Evolutionary conservation across 192 early-diverging fungal genomes (phyloP).

Genomic region (Dimargaris xerosporica): DNA sequence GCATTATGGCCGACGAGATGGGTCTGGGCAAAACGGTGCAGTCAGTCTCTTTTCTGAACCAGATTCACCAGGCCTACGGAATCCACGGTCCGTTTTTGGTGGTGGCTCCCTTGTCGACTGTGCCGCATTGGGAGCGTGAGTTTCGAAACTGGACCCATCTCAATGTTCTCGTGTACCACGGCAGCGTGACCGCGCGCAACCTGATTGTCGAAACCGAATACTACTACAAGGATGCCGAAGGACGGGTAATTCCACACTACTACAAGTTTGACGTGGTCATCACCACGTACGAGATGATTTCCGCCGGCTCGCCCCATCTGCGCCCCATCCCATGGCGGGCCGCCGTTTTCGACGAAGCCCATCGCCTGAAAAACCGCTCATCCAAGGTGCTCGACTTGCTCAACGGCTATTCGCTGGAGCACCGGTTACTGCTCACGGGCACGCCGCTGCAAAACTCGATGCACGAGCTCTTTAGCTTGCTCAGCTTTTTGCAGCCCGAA

Average conservation of each 20-base stretch:
- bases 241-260: conserved; percentile 26
- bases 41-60: conserved; percentile 44
- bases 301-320: conserved; percentile 44
- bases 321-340: conserved; percentile 54
- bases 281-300: conserved; percentile 29
- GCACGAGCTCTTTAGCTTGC: conserved; percentile 65
- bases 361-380: conserved; percentile 70
- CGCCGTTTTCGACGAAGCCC: conserved; percentile 72
- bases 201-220: conserved; percentile 73
- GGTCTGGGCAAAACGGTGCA: conserved; percentile 54
- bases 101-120: conserved; percentile 59
- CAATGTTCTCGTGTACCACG: conserved; percentile 62
- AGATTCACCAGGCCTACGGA: conserved; percentile 41
- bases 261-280: conserved; percentile 48
- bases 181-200: conserved; percentile 47
- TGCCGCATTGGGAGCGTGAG: conserved; percentile 68
- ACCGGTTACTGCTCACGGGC: conserved; percentile 63
- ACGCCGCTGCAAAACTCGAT: conserved; percentile 73
- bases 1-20: conserved; percentile 57
- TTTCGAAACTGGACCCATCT: conserved; percentile 49
- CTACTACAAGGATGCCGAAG: conserved; percentile 42
- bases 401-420: conserved; percentile 58
- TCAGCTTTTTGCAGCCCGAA: conserved; percentile 69
- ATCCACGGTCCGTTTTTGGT: conserved; percentile 51
- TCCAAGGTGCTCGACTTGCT: conserved; percentile 66